Percentiles rank a stretch among this genome's conserved stretches.
Conservation (phyloP, 2,329 filamentous ascomycete species). For the Aspergillus bombycis region DNA sequence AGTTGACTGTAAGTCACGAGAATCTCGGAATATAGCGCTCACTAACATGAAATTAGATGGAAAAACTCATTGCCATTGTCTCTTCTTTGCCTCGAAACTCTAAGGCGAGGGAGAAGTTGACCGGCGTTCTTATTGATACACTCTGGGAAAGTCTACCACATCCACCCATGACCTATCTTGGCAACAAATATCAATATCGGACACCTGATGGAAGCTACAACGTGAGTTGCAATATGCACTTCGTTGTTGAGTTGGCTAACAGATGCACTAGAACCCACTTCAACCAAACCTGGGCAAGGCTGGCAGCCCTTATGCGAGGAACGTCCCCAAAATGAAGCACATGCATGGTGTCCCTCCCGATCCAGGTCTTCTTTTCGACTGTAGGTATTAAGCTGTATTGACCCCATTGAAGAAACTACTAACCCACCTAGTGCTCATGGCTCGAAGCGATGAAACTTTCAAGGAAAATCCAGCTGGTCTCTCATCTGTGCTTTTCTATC, state of each 20-base stretch:
- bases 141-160: conserved; percentile 15
- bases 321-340: conserved; percentile 8
- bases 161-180: conserved; percentile 12
- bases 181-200: conserved; percentile 14
- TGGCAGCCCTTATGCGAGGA: conserved; percentile 16
- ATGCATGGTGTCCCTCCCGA: conserved; percentile 11
- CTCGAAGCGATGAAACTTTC: conserved; percentile 11
- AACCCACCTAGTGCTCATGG: conserved; percentile 12
- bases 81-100: conserved; percentile 9
- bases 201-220: conserved; percentile 13
- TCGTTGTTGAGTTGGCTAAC: not conserved
- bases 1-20: conserved; percentile 9
- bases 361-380: conserved; percentile 14
- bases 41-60: conserved; percentile 5
- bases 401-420: not conserved
- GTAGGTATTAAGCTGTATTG: not conserved
- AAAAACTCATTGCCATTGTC: conserved; percentile 12
- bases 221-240: not conserved
- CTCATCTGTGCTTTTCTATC: conserved; percentile 53
- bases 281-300: conserved; percentile 12
- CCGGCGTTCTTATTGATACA: conserved; percentile 9
- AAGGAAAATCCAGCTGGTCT: conserved; percentile 48
- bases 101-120: conserved; percentile 8
- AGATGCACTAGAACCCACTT: conserved; percentile 1
- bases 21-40: not conserved